Conservation (phyloP, 2,329 filamentous ascomycete genomes). For the Cladosporium sp. region DNA sequence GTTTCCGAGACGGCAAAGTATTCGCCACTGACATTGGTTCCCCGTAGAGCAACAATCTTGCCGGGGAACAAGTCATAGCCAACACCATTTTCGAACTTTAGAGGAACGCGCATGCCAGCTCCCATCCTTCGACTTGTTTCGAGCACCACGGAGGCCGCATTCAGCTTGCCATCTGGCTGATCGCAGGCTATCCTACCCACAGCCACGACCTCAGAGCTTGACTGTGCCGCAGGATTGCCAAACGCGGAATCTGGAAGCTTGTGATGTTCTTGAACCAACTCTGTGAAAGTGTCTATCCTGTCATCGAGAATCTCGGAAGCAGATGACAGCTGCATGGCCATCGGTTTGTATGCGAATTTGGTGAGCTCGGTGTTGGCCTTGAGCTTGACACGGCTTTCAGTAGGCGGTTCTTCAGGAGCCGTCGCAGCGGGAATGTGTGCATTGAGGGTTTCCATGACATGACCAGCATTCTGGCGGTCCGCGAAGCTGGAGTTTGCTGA, state of each 20-base stretch:
- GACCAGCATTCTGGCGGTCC: constrained; percentile 73
- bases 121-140: constrained; percentile 84
- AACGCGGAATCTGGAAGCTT: constrained; percentile 74
- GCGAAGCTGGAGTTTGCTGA: constrained; percentile 50
- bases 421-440: constrained; percentile 60
- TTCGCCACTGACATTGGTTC: constrained; percentile 80
- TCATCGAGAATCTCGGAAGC: constrained; percentile 92
- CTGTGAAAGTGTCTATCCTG: constrained; percentile 83
- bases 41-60: constrained; percentile 82
- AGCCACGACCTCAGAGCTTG: constrained; percentile 80
- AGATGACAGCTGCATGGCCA: constrained; percentile 92
- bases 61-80: constrained; percentile 87
- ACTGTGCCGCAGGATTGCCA: constrained; percentile 80
- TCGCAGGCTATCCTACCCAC: constrained; percentile 92
- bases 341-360: constrained; percentile 85
- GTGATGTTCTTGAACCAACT: constrained; percentile 70
- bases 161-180: constrained; percentile 78
- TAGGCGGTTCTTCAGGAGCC: constrained; percentile 48
- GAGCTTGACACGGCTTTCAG: constrained; percentile 76
- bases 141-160: constrained; percentile 77
- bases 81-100: constrained; percentile 65
- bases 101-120: constrained; percentile 72
- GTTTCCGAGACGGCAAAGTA: constrained; percentile 78
- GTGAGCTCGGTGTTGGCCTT: constrained; percentile 84
- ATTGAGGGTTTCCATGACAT: constrained; percentile 81